Percentiles rank a stretch among this genome's conserved stretches.
These are phyloP conservation scores for Stagonosporopsis rhizophila DNA, from an alignment of 2,329 filamentous ascomycete species.

Conservation along the genomic window DNA sequence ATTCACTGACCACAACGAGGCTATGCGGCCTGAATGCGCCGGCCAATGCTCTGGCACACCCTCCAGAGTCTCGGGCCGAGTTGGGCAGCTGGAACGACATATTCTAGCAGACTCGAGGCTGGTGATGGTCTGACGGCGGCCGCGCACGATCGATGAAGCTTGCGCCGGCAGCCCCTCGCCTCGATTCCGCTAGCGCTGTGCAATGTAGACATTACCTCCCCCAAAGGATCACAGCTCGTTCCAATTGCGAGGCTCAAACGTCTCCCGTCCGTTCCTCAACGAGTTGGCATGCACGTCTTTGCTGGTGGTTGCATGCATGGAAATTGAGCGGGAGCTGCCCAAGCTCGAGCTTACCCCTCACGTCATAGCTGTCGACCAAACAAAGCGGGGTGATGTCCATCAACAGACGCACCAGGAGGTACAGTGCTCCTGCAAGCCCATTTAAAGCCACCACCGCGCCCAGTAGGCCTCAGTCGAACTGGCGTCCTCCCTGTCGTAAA, in stretches of 20 bases:
- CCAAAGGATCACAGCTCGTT: conserved; percentile 8
- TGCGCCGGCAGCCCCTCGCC: conserved; percentile 19
- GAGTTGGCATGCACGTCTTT: conserved; percentile 16
- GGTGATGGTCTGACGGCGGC: conserved; percentile 15
- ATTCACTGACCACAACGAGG: neutral
- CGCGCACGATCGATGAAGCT: conserved; percentile 19
- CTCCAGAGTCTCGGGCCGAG: conserved; percentile 6
- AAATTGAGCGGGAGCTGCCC: conserved; percentile 22
- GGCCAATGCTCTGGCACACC: neutral
- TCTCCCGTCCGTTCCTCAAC: conserved; percentile 18
- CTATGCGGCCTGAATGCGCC: neutral
- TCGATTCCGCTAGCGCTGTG: conserved; percentile 17
- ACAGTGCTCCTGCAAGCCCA: conserved; percentile 22
- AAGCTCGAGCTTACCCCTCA: conserved; percentile 23
- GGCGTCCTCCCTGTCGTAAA: conserved; percentile 19
- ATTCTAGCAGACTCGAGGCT: neutral
- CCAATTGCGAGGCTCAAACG: conserved; percentile 19
- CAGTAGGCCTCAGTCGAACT: conserved; percentile 20
- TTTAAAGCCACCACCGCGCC: conserved; percentile 25
- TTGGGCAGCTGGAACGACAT: neutral
- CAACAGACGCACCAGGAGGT: conserved; percentile 20
- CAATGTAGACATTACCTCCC: conserved; percentile 7
- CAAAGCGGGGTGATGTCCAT: conserved; percentile 27
- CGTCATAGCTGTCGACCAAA: conserved; percentile 27
- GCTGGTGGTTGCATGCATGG: conserved; percentile 16